These are phyloP conservation scores for Lonicera japonica DNA, from an alignment of 129 eudicot genomes.

Conservation along the genomic window DNA sequence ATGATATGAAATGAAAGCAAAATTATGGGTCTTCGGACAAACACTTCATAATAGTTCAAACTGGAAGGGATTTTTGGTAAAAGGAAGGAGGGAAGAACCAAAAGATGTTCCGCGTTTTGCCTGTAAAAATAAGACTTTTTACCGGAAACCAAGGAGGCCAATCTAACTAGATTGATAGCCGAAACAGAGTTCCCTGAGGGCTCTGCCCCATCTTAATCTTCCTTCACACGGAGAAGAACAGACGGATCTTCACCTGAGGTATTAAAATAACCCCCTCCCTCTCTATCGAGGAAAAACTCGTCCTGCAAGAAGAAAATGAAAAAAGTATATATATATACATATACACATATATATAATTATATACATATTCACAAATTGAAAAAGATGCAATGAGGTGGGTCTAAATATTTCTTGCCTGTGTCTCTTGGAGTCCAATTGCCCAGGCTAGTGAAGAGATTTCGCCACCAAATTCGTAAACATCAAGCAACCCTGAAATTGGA, in stretches of 20 bases:
- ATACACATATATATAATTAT: too few relatives aligned
- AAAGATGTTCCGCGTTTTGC: constrained; percentile 55
- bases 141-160: constrained; percentile 51
- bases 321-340: too few relatives aligned
- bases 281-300: constrained; percentile 74
- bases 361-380: too few relatives aligned
- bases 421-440: constrained; percentile 89
- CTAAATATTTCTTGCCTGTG: constrained; percentile 40
- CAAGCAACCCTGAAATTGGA: constrained; percentile 69
- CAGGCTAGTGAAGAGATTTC: constrained; percentile 62
- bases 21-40: too few relatives aligned
- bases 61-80: neutral
- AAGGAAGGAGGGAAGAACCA: constrained; percentile 41
- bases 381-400: neutral
- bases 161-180: constrained; percentile 61
- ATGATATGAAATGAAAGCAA: neutral
- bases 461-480: constrained; percentile 78
- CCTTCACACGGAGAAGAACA: constrained; percentile 91
- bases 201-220: constrained; percentile 97
- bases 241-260: constrained; percentile 87
- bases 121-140: constrained; percentile 50
- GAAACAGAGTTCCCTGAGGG: constrained; percentile 96
- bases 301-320: constrained; percentile 30
- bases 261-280: constrained; percentile 87
- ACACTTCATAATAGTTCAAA: too few relatives aligned